Conservation (phyloP, 208 protist genomes). For the Entamoeba histolytica region DNA sequence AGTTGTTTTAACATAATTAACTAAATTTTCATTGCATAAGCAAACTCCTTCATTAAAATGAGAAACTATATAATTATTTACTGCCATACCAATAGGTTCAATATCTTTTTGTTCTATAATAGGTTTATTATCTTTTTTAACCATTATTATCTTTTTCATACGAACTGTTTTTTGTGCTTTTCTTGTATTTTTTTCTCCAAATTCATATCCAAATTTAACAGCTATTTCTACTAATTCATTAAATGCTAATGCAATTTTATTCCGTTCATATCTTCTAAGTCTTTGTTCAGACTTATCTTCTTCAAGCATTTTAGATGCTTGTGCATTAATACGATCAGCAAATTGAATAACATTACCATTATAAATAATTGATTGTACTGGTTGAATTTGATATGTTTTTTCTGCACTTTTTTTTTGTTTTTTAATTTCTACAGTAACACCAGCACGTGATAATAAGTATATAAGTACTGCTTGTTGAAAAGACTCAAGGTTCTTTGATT, state of each 20-base stretch:
- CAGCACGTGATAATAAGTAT: neutral
- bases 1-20: neutral
- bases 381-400: neutral
- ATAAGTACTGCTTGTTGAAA: neutral
- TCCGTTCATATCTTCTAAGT: neutral
- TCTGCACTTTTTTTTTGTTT: neutral
- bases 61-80: neutral
- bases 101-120: neutral
- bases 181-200: neutral
- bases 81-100: neutral
- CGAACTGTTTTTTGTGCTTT: neutral
- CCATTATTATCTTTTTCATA: neutral
- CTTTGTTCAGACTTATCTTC: neutral
- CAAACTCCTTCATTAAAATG: neutral
- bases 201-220: neutral
- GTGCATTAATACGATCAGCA: neutral
- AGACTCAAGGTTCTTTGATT: neutral
- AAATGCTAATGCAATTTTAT: neutral
- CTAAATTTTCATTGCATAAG: neutral
- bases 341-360: neutral
- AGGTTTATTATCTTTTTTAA: neutral
- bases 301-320: neutral
- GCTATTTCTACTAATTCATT: neutral
- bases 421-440: neutral
- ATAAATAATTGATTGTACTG: neutral